These are phyloP conservation scores for Magnusiomyces ingens DNA, from an alignment of 1,139 yeast genomes.

Conservation along the genomic window DNA sequence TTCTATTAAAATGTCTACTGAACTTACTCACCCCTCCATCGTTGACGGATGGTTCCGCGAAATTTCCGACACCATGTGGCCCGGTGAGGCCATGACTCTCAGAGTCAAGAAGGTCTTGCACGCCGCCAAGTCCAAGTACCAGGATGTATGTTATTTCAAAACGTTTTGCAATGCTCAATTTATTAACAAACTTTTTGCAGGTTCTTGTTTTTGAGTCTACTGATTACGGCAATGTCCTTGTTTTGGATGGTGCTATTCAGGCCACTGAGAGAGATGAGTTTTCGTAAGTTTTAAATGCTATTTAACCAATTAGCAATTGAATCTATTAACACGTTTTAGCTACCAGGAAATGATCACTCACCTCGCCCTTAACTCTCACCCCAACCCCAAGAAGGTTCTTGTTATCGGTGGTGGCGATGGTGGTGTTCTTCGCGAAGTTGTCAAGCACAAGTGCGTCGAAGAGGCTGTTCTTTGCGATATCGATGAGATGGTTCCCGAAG, in stretches of 20 bases:
- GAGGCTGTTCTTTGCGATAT: constrained; percentile 87
- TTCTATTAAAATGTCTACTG: constrained; percentile 23
- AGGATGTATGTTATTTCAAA: constrained; percentile 43
- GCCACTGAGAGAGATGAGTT: constrained; percentile 93
- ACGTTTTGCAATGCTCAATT: background rate
- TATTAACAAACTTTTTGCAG: constrained; percentile 11
- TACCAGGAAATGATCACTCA: constrained; percentile 95
- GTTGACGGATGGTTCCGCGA: constrained; percentile 88
- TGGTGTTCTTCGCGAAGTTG: constrained; percentile 87
- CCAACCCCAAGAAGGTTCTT: constrained; percentile 80
- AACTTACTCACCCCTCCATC: constrained; percentile 33
- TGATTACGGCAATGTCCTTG: constrained; percentile 85
- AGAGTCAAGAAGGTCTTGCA: constrained; percentile 76
- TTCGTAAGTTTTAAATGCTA: constrained; percentile 34
- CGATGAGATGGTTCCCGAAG: constrained; percentile 81
- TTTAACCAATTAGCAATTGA: background rate
- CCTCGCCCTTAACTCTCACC: constrained; percentile 82
- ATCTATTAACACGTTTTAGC: background rate
- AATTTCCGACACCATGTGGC: constrained; percentile 81
- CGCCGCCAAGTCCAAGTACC: constrained; percentile 76
- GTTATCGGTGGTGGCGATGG: constrained; percentile 98
- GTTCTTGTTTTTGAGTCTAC: constrained; percentile 78
- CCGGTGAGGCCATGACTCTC: constrained; percentile 89
- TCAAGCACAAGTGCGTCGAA: constrained; percentile 77
- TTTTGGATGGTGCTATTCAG: constrained; percentile 85